Evolutionary conservation across 495 filamentous ascomycete genomes (phyloP), one percentile per base, ranked within the genome.

Genomic region (Lasiosphaeria miniovina): DNA sequence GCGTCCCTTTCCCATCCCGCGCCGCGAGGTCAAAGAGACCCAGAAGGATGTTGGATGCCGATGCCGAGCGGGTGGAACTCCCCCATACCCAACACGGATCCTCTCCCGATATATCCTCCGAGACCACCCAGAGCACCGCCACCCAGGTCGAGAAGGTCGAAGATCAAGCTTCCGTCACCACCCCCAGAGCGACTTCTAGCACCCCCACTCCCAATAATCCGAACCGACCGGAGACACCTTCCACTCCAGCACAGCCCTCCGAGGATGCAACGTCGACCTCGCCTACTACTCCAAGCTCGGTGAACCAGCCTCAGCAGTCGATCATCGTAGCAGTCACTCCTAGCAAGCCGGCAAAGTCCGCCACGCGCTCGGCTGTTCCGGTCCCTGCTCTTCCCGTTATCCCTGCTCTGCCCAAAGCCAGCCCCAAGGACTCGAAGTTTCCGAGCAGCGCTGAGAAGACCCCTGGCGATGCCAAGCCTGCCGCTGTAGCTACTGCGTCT

Each of bases 281-380:
- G 36, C 86, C 88, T 5, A 88, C 90, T 4, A 88, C 87, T 0
- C 87, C 89, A 15, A 87, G 84, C 9, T 87, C 89, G 0, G 71
- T 71, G 48, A 75, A 83, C 74, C 64, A 68, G 41, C 43, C 72
- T 17, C 77, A 80, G 45, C 54, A 69, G 3, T 74, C 71, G n/a
- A 49, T 57, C 32, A 52, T 60, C 32, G 35, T 61, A 8, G 63
- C 65, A 4, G 34, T 50, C 24, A 67, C 70, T 9, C 60, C 75
- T 32, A 55, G 65, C 7, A 72, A 81, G 62, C 49, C 71, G 9
- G 63, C 76, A 14, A 81, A 84, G 62, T 70, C 82, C 7, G 72
- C 79, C 9, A 64, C 77, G 36, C 76, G 77, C 10, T 66, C 83
- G 10, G 75, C 77, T 51, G 73, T 84, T 31, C 87, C 88, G 11